Evolutionary conservation across 768 basidiomycete genomes (phyloP).

Genomic region (Suillus brevipes): DNA sequence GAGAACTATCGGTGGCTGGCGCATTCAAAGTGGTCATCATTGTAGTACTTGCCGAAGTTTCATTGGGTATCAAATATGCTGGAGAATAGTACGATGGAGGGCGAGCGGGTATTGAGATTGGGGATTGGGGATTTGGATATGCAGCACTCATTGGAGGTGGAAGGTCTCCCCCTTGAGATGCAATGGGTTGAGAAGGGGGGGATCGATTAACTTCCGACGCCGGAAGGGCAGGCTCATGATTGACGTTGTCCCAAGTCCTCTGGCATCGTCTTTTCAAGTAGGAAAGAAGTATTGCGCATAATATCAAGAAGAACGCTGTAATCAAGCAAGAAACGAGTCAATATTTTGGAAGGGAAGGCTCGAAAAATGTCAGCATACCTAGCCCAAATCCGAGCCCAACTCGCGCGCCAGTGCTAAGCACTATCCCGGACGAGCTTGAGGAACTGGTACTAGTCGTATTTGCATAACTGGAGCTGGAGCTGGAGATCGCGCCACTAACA

Average conservation of each 20-base stretch:
- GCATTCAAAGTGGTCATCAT: conserved; percentile 64
- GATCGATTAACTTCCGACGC: conserved; percentile 7
- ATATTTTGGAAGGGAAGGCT: background rate
- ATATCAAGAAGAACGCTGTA: conserved; percentile 4
- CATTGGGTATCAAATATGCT: background rate
- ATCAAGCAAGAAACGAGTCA: background rate
- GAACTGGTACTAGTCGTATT: conserved; percentile 1
- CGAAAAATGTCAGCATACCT: conserved; percentile 15
- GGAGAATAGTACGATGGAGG: conserved; percentile 4
- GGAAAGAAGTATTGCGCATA: conserved; percentile 4
- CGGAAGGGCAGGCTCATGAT: background rate
- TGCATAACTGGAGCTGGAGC: conserved; percentile 7
- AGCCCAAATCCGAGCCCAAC: conserved; percentile 28
- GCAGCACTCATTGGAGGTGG: background rate
- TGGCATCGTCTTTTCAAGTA: conserved; percentile 11
- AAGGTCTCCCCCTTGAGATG: background rate
- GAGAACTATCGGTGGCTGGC: conserved; percentile 68
- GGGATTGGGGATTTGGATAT: conserved; percentile 10
- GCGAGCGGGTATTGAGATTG: conserved; percentile 4
- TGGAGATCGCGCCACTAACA: no score
- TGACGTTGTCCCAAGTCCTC: background rate
- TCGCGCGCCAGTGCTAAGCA: conserved; percentile 19
- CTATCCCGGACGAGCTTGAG: conserved; percentile 3
- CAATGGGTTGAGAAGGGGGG: background rate
- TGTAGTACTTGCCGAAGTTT: conserved; percentile 1